Evolutionary conservation across 164 flowering plant species (phyloP).

Genomic region (Pachysandra terminalis): DNA sequence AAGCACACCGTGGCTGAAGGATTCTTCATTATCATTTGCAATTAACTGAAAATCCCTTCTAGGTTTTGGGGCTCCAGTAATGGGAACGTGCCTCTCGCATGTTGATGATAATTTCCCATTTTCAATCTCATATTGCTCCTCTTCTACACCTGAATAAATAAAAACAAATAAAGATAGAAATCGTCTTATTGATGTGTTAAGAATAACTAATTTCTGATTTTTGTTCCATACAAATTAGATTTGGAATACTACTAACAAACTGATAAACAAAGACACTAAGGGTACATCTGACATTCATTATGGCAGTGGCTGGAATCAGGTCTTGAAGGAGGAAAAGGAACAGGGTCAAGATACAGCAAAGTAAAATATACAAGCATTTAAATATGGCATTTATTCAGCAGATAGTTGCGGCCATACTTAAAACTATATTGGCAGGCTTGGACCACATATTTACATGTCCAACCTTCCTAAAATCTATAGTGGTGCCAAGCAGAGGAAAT

Average conservation of each 20-base stretch:
- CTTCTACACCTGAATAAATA: conserved; percentile 6
- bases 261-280: too few relatives aligned
- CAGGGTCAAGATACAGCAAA: background rate
- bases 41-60: conserved; percentile 9
- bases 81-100: conserved; percentile 2
- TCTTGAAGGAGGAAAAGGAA: background rate
- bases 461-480: too few relatives aligned
- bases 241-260: too few relatives aligned
- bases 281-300: too few relatives aligned
- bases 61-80: background rate
- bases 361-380: background rate
- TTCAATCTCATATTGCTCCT: background rate
- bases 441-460: too few relatives aligned
- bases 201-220: background rate
- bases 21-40: conserved; percentile 8
- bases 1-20: conserved; percentile 4
- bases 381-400: too few relatives aligned
- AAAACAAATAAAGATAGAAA: background rate
- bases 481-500: background rate
- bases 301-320: background rate
- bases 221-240: background rate
- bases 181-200: background rate
- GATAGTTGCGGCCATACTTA: too few relatives aligned
- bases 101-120: background rate
- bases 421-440: too few relatives aligned